A percentile compares a stretch with the other conserved stretches of the same genome.
Evolutionary conservation across 1,139 yeast genomes (phyloP).

Genomic region (Pichia sp.): DNA sequence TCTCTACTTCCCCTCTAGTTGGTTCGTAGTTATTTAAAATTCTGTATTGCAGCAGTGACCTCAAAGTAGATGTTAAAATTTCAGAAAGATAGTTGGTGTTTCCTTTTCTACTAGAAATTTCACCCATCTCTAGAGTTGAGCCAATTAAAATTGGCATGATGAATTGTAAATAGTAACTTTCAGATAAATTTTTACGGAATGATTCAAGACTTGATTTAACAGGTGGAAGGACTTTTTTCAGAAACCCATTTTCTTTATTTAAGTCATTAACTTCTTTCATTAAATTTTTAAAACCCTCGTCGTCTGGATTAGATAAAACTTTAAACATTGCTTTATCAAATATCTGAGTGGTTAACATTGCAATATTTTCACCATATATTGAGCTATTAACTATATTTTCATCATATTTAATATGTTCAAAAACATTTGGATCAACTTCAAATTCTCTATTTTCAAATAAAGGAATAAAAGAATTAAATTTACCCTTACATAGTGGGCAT

Average conservation of each 20-base stretch:
- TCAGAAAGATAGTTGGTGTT: slow-evolving; percentile 21
- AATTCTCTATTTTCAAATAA: slow-evolving; percentile 29
- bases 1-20: slow-evolving; percentile 11
- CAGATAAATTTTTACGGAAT: slow-evolving; percentile 9
- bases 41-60: slow-evolving; percentile 35
- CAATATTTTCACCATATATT: slow-evolving; percentile 23
- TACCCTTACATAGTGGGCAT: slow-evolving; percentile 64
- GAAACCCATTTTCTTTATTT: slow-evolving; percentile 12
- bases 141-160: slow-evolving; percentile 35
- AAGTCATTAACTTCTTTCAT: slow-evolving; percentile 15
- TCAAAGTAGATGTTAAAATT: slow-evolving; percentile 30
- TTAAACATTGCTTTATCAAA: slow-evolving; percentile 23
- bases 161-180: slow-evolving; percentile 13
- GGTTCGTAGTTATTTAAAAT: slow-evolving; percentile 22
- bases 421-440: slow-evolving; percentile 20
- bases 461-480: slow-evolving; percentile 42
- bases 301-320: slow-evolving; percentile 19
- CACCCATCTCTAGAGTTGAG: slow-evolving; percentile 52
- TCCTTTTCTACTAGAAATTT: slow-evolving; percentile 45
- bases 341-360: slow-evolving; percentile 18
- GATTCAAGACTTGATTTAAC: neutral
- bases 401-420: slow-evolving; percentile 1
- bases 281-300: slow-evolving; percentile 14
- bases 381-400: neutral
- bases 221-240: slow-evolving; percentile 8